Percentiles rank a stretch among this genome's conserved stretches.
Conservation (phyloP, 768 basidiomycete species). For the Boletus rubescentipes region DNA sequence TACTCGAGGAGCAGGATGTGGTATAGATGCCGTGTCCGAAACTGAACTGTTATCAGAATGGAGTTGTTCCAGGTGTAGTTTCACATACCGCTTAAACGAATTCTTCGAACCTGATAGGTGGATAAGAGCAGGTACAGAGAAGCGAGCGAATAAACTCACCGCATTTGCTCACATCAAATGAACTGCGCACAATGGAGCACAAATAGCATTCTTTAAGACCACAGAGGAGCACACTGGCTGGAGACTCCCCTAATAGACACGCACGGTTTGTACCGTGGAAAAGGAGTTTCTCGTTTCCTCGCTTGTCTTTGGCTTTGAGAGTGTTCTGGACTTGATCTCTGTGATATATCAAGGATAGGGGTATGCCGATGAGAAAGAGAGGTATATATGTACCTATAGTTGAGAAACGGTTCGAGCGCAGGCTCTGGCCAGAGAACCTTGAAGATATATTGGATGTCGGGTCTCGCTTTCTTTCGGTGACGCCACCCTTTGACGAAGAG, state of each 20-base stretch:
- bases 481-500: conserved; percentile 55
- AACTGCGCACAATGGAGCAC: conserved; percentile 55
- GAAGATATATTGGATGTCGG: conserved; percentile 49
- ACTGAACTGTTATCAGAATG: conserved; percentile 30
- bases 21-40: conserved; percentile 74
- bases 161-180: conserved; percentile 60
- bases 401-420: conserved; percentile 43
- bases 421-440: conserved; percentile 49
- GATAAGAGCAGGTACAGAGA: conserved; percentile 8
- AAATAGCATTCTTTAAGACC: conserved; percentile 49
- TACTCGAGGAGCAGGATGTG: conserved; percentile 65
- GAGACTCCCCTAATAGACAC: conserved; percentile 57
- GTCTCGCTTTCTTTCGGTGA: conserved; percentile 52
- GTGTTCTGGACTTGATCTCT: conserved; percentile 29
- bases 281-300: conserved; percentile 55
- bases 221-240: conserved; percentile 47
- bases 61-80: not conserved
- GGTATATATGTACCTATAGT: conserved; percentile 41
- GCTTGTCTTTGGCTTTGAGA: conserved; percentile 27
- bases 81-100: conserved; percentile 48
- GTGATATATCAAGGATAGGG: conserved; percentile 3
- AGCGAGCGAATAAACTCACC: conserved; percentile 37
- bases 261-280: conserved; percentile 68
- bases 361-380: conserved; percentile 21
- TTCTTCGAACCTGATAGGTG: conserved; percentile 48